Conservation (phyloP, 768 basidiomycete genomes). For the Amanita jacksonii region DNA sequence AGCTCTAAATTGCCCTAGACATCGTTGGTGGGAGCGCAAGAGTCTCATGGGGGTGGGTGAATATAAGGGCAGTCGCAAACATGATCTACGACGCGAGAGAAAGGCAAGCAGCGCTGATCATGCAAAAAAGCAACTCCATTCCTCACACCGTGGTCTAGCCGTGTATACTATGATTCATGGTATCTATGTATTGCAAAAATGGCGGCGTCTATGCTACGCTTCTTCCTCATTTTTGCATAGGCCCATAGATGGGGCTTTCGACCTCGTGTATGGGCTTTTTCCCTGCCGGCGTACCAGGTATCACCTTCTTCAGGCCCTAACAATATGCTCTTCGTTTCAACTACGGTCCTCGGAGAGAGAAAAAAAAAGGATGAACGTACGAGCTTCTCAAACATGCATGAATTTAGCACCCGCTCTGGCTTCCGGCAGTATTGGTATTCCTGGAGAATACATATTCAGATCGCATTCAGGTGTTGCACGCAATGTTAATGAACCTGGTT, state of each 20-base stretch:
- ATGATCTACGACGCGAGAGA: neutral
- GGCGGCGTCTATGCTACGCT: neutral
- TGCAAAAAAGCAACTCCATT: too few relatives aligned
- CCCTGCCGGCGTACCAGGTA: conserved; percentile 81
- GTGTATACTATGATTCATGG: too few relatives aligned
- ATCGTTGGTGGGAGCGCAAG: neutral
- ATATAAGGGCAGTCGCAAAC: neutral
- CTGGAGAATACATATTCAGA: conserved; percentile 27
- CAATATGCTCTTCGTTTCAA: conserved; percentile 2
- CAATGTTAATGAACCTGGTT: conserved; percentile 70
- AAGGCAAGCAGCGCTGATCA: too few relatives aligned
- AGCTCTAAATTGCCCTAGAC: neutral
- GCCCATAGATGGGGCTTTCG: conserved; percentile 71
- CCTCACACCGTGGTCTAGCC: too few relatives aligned
- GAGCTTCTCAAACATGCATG: conserved; percentile 94
- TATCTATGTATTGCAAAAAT: neutral
- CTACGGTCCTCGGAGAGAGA: neutral
- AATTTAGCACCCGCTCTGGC: conserved; percentile 79
- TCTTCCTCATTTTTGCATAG: conserved; percentile 63
- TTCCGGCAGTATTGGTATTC: conserved; percentile 86
- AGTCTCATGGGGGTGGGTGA: neutral
- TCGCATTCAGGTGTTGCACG: neutral
- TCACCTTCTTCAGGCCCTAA: conserved; percentile 84
- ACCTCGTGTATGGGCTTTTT: conserved; percentile 85
- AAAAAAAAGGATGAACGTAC: conserved; percentile 38